phyloP scores from a whole-genome alignment of 352 stramenopile species.

The Phytophthora europaea region DNA sequence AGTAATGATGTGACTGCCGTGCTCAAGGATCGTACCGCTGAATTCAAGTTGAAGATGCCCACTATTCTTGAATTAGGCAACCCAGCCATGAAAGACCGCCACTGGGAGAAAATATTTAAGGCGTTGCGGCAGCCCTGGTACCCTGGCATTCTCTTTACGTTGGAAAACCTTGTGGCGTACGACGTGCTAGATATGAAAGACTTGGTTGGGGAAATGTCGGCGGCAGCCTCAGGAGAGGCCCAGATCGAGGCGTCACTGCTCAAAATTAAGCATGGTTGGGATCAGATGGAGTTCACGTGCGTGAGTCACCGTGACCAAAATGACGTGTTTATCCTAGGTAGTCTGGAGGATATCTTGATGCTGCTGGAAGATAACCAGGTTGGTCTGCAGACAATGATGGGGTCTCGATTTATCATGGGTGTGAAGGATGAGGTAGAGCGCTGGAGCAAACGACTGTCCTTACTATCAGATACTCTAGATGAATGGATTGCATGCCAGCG shows the following conservation, averaged over 20 bases:
- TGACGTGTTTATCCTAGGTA: constrained; percentile 92
- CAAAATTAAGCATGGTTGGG: constrained; percentile 92
- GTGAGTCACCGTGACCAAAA: constrained; percentile 88
- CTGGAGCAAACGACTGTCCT: constrained; percentile 90
- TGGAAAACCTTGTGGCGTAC: constrained; percentile 91
- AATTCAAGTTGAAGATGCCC: constrained; percentile 93
- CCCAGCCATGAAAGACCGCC: constrained; percentile 93
- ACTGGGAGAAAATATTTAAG: constrained; percentile 97
- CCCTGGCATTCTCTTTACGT: constrained; percentile 88
- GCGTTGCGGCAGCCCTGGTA: constrained; percentile 90
- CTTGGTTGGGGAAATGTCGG: constrained; percentile 87
- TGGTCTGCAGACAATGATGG: constrained; percentile 94
- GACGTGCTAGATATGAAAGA: constrained; percentile 92
- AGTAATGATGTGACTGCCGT: constrained; percentile 91
- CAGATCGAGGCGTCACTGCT: constrained; percentile 92
- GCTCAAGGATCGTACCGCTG: constrained; percentile 88
- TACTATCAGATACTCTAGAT: constrained; percentile 86
- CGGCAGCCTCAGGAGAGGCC: constrained; percentile 88
- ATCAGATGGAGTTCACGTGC: constrained; percentile 87
- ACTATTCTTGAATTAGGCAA: constrained; percentile 94
- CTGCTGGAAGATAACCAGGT: constrained; percentile 94
- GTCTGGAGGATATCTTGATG: constrained; percentile 91
- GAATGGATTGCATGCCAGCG: constrained; percentile 89
- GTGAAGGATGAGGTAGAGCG: constrained; percentile 93
- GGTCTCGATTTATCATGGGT: constrained; percentile 91